Percentiles rank a stretch among this genome's conserved stretches.
Conservation (phyloP, 805 yeast genomes). For the Ogataea allantospora region DNA sequence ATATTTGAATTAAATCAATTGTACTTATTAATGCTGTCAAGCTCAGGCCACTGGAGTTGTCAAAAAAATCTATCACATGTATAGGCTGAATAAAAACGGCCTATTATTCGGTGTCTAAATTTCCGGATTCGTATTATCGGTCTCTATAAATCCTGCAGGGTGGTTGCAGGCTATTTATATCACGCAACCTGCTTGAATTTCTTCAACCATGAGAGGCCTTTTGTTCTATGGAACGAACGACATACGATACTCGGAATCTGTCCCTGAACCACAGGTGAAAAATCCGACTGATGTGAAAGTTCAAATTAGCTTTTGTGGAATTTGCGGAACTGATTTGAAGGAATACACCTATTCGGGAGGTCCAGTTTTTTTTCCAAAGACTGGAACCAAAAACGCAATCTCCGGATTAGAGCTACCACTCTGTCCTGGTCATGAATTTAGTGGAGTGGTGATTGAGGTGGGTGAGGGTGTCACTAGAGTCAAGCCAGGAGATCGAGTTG, state of each 20-base stretch:
- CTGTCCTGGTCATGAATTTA: conserved; percentile 49
- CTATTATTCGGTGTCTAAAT: no score
- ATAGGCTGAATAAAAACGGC: no score
- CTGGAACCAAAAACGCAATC: conserved; percentile 35
- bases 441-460: conserved; percentile 44
- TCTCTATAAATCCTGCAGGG: neutral
- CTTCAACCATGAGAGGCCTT: conserved; percentile 22
- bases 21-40: no score
- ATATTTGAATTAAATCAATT: no score
- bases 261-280: conserved; percentile 36
- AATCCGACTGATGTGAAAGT: conserved; percentile 41
- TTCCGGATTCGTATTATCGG: no score
- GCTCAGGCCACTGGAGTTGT: no score
- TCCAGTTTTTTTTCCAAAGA: conserved; percentile 50
- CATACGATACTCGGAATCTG: conserved; percentile 19
- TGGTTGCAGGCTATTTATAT: neutral
- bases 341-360: conserved; percentile 38
- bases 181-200: neutral
- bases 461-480: conserved; percentile 43
- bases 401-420: conserved; percentile 40
- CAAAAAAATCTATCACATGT: no score
- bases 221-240: conserved; percentile 24
- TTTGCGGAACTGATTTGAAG: conserved; percentile 58
- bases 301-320: conserved; percentile 50
- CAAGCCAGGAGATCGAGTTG: conserved; percentile 48